Percentiles rank a stretch among this genome's conserved stretches.
Evolutionary conservation across 768 basidiomycete species (phyloP).

Genomic region (Leccinum barrowsii): DNA sequence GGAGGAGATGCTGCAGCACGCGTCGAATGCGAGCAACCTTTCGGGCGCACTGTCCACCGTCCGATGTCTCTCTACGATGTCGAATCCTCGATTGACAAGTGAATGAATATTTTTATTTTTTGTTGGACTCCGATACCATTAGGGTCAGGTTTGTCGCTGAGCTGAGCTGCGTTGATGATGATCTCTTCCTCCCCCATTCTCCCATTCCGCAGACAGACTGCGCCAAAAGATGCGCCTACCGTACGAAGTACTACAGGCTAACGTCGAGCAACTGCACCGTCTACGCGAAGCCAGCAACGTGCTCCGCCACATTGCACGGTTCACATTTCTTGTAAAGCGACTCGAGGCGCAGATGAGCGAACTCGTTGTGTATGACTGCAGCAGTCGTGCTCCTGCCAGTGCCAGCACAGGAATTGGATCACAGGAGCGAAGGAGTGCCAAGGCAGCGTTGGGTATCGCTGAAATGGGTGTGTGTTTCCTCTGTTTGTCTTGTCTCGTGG

Average conservation of each 20-base stretch:
- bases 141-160: not conserved
- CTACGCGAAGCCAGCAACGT: constrained; percentile 83
- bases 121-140: not conserved
- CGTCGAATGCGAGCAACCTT: constrained; percentile 69
- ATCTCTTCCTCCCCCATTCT: not conserved
- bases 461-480: constrained; percentile 69
- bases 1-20: constrained; percentile 58
- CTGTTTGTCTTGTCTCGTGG: not conserved
- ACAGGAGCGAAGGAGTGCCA: constrained; percentile 80
- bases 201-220: constrained; percentile 46
- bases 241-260: constrained; percentile 66
- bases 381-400: not conserved
- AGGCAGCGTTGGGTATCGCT: constrained; percentile 89
- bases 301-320: constrained; percentile 78
- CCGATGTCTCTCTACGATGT: constrained; percentile 65
- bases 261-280: constrained; percentile 73
- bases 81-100: constrained; percentile 77
- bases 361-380: constrained; percentile 32
- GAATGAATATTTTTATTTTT: constrained; percentile 13
- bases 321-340: constrained; percentile 76
- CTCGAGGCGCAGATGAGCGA: constrained; percentile 85
- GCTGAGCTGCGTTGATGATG: not conserved
- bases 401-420: constrained; percentile 25
- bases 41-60: constrained; percentile 68
- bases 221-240: constrained; percentile 84